Evolutionary conservation across 2,329 filamentous ascomycete species (phyloP).

Genomic region (Hypoxylon sp.): DNA sequence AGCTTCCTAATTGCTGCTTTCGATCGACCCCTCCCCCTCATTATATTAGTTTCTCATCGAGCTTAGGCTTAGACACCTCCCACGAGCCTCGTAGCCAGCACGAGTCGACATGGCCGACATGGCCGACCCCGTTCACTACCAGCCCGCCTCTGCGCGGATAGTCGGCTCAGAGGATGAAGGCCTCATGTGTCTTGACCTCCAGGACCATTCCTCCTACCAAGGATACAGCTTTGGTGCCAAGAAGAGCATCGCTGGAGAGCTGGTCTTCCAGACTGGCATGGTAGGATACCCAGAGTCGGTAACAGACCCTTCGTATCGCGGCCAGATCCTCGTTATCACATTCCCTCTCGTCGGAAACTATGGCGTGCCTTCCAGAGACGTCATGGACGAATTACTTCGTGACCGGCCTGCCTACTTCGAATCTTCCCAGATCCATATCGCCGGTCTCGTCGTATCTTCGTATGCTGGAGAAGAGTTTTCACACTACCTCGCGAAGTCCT

Average conservation of each 20-base stretch:
- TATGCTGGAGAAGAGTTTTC: conserved; percentile 97
- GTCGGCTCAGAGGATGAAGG: conserved; percentile 68
- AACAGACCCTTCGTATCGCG: conserved; percentile 88
- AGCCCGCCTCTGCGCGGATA: conserved; percentile 74
- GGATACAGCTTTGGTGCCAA: conserved; percentile 97
- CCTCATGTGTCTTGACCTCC: conserved; percentile 88
- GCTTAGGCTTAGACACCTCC: conserved; percentile 6
- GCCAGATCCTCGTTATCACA: conserved; percentile 96
- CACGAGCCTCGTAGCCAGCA: conserved; percentile 9
- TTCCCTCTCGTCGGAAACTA: conserved; percentile 98
- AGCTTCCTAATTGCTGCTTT: conserved; percentile 48
- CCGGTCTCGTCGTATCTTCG: conserved; percentile 89
- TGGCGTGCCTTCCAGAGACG: conserved; percentile 90
- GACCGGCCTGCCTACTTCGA: conserved; percentile 95
- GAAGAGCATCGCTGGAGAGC: conserved; percentile 94
- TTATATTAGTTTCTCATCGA: conserved; percentile 22
- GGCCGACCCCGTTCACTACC: conserved; percentile 59
- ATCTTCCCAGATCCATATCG: conserved; percentile 91
- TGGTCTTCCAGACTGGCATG: conserved; percentile 99
- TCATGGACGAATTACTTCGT: conserved; percentile 85
- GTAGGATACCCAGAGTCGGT: conserved; percentile 97
- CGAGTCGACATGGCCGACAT: conserved; percentile 59
- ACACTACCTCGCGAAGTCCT: conserved; percentile 91
- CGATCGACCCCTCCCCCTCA: conserved; percentile 20
- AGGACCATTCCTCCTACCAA: conserved; percentile 92